A percentile compares a stretch with the other conserved stretches of the same genome.
phyloP scores from a whole-genome alignment of 2,329 filamentous ascomycete species.

The Coniosporium tulheliwenetii region DNA sequence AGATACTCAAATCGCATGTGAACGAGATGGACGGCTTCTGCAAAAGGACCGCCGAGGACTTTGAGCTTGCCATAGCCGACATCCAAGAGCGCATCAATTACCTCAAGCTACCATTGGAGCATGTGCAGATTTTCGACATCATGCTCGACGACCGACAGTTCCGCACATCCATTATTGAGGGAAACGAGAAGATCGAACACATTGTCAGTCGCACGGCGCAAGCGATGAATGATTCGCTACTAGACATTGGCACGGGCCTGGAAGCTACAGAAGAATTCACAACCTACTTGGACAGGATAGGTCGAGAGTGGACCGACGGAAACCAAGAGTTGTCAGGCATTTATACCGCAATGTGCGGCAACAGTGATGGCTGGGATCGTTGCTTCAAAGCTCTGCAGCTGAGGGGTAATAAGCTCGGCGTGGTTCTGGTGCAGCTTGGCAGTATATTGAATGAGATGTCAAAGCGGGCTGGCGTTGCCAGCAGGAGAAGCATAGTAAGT shows the following conservation, averaged over 20 bases:
- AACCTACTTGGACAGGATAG: slow-evolving; percentile 55
- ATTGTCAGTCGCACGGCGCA: slow-evolving; percentile 66
- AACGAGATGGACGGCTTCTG: slow-evolving; percentile 88
- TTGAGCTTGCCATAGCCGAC: slow-evolving; percentile 62
- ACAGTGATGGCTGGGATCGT: slow-evolving; percentile 77
- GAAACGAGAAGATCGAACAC: slow-evolving; percentile 83
- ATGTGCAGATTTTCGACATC: slow-evolving; percentile 66
- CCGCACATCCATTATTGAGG: slow-evolving; percentile 64
- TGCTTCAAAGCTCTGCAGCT: slow-evolving; percentile 63
- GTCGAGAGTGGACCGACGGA: slow-evolving; percentile 42
- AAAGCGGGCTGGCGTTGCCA: slow-evolving; percentile 67
- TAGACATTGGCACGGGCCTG: slow-evolving; percentile 66
- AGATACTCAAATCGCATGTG: slow-evolving; percentile 80
- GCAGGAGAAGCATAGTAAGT: slow-evolving; percentile 59
- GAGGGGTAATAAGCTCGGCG: slow-evolving; percentile 54
- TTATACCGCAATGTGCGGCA: slow-evolving; percentile 80
- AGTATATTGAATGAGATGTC: slow-evolving; percentile 76
- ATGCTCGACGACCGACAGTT: slow-evolving; percentile 80
- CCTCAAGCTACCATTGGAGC: slow-evolving; percentile 69
- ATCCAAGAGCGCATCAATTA: slow-evolving; percentile 66
- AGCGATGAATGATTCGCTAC: slow-evolving; percentile 60
- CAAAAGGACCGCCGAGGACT: slow-evolving; percentile 71
- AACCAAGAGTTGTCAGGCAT: slow-evolving; percentile 52
- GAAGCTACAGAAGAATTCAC: slow-evolving; percentile 63
- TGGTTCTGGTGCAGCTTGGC: slow-evolving; percentile 54